phyloP scores from a whole-genome alignment of 2,329 filamentous ascomycete genomes.

The Ascochyta rabiei region DNA sequence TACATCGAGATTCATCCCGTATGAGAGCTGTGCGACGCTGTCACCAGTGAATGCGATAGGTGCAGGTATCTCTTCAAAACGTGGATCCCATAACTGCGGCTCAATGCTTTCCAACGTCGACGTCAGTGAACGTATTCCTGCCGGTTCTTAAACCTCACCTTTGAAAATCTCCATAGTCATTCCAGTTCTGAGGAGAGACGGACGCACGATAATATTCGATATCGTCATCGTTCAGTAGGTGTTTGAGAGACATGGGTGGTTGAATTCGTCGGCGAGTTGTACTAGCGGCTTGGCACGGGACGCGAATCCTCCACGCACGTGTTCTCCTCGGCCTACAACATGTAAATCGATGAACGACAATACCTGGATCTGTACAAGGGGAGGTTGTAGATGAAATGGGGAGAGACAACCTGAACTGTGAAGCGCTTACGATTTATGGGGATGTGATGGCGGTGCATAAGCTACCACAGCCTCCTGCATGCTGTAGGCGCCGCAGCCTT shows the following conservation, averaged over 20 bases:
- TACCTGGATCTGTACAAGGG: too few relatives aligned
- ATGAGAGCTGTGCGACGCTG: neutral
- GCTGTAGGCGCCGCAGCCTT: slow-evolving; percentile 17
- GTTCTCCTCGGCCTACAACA: too few relatives aligned
- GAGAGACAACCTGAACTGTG: neutral
- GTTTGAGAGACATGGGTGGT: slow-evolving; percentile 29
- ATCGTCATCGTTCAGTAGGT: slow-evolving; percentile 30
- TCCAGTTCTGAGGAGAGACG: slow-evolving; percentile 12
- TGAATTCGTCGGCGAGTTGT: neutral
- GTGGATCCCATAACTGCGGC: slow-evolving; percentile 25
- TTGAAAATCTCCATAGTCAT: slow-evolving; percentile 14
- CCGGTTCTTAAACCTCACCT: neutral
- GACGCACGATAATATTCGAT: neutral
- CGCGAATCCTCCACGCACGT: too few relatives aligned
- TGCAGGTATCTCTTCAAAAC: slow-evolving; percentile 16
- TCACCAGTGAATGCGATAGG: neutral
- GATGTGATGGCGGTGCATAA: slow-evolving; percentile 9
- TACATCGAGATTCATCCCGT: neutral
- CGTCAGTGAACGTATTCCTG: neutral
- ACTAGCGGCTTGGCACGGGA: neutral
- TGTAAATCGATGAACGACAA: too few relatives aligned
- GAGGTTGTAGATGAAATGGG: too few relatives aligned
- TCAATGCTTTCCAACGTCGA: neutral
- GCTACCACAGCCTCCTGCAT: neutral
- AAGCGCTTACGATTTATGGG: neutral